These are phyloP conservation scores for Auriculariales sp. DNA, from an alignment of 768 basidiomycete genomes.

Conservation along the genomic window DNA sequence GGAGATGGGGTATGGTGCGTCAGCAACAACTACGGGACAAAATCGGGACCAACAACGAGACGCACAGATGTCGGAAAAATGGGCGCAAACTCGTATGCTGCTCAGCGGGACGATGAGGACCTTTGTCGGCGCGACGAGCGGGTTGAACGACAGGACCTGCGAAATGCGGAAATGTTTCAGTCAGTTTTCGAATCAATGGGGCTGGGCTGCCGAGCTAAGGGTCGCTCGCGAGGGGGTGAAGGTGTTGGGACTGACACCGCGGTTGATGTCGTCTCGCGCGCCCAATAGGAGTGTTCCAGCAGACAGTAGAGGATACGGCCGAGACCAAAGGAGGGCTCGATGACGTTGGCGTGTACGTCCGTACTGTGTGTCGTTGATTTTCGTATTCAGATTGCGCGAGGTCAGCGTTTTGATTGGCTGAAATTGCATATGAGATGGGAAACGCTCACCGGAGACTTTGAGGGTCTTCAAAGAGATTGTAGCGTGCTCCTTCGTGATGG, in stretches of 20 bases:
- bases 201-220: background rate
- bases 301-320: conserved; percentile 90
- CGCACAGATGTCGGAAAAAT: conserved; percentile 85
- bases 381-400: no score
- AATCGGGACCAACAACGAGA: conserved; percentile 16
- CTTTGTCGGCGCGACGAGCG: conserved; percentile 88
- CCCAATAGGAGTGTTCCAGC: conserved; percentile 94
- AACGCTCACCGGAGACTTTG: conserved; percentile 79
- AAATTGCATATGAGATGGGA: no score
- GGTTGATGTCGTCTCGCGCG: conserved; percentile 80
- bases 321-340: conserved; percentile 96
- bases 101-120: conserved; percentile 92
- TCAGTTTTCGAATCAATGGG: background rate
- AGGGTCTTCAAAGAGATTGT: conserved; percentile 72
- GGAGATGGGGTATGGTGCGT: no score
- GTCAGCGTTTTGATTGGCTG: no score
- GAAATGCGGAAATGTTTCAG: conserved; percentile 8
- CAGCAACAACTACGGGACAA: no score
- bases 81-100: conserved; percentile 70
- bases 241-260: conserved; percentile 46
- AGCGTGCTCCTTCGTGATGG: conserved; percentile 57
- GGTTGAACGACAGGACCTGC: conserved; percentile 81
- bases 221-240: background rate
- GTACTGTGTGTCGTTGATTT: no score
- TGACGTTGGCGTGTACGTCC: conserved; percentile 97